Evolutionary conservation across 2,329 filamentous ascomycete species (phyloP).

Genomic region (Metarhizium humberi): DNA sequence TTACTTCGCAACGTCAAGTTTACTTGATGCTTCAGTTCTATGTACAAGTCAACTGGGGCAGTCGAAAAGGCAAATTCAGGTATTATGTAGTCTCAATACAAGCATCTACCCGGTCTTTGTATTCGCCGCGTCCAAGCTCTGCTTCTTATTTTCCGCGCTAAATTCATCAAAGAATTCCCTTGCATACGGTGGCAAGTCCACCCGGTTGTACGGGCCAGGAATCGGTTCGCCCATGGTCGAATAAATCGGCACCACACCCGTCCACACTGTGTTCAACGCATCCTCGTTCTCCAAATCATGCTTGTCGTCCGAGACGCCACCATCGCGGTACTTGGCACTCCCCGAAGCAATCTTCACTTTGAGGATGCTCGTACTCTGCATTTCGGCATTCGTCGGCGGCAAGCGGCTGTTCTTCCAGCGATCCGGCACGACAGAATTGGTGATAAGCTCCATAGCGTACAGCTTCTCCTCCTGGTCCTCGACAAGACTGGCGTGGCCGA

Average conservation of each 20-base stretch:
- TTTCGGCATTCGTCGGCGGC: constrained; percentile 64
- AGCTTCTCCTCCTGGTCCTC: constrained; percentile 60
- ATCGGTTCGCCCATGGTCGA: constrained; percentile 55
- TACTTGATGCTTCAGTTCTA: background rate
- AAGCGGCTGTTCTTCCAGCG: constrained; percentile 62
- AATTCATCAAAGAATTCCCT: constrained; percentile 27
- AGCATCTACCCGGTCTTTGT: constrained; percentile 7
- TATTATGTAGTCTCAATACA: background rate
- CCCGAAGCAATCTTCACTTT: constrained; percentile 59
- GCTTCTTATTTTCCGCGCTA: constrained; percentile 25
- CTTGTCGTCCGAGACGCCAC: constrained; percentile 48
- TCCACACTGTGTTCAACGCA: constrained; percentile 38
- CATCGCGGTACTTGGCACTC: constrained; percentile 65
- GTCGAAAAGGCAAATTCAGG: background rate
- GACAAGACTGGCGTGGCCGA: constrained; percentile 63
- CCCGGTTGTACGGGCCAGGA: constrained; percentile 47
- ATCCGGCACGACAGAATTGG: constrained; percentile 58
- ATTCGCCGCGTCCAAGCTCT: constrained; percentile 16
- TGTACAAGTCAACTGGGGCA: background rate
- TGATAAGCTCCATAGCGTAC: constrained; percentile 72
- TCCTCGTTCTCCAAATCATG: constrained; percentile 35
- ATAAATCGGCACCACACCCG: constrained; percentile 53
- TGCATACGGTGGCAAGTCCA: constrained; percentile 55
- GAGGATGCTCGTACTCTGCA: constrained; percentile 65
- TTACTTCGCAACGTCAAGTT: no score